phyloP scores from a whole-genome alignment of 2,329 filamentous ascomycete genomes.

The Exophiala spinifera region DNA sequence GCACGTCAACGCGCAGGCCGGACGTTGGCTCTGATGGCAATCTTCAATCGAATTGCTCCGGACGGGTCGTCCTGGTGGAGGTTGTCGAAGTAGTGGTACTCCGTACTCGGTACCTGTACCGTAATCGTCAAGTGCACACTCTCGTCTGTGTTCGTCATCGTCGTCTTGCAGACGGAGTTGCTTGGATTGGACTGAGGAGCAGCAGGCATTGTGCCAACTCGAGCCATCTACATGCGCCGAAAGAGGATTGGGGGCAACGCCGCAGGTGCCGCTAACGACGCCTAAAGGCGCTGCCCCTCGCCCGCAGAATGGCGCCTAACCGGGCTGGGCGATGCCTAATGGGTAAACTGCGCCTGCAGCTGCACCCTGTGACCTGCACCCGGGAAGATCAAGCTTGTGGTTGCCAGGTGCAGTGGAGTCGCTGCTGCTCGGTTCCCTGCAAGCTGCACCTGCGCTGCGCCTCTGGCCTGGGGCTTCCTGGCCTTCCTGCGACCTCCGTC shows the following conservation, averaged over 20 bases:
- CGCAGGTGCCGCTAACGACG: conserved; percentile 1
- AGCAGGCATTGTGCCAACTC: background rate
- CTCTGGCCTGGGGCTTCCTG: conserved; percentile 51
- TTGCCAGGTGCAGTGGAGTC: background rate
- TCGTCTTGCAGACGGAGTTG: background rate
- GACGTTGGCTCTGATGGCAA: too few species aligned
- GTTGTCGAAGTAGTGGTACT: too few species aligned
- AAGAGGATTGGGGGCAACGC: background rate
- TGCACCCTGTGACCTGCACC: background rate
- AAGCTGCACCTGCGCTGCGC: conserved; percentile 50
- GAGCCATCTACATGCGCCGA: background rate
- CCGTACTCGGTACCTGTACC: background rate
- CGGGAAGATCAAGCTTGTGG: background rate
- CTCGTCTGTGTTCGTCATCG: background rate
- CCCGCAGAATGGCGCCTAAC: background rate
- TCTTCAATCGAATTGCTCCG: too few species aligned
- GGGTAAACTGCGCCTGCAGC: background rate
- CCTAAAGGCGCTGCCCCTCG: conserved; percentile 1
- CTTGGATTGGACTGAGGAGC: background rate
- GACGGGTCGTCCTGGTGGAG: too few species aligned
- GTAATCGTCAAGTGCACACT: background rate
- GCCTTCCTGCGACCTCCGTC: conserved; percentile 34
- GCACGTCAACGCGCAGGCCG: too few species aligned
- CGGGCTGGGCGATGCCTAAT: background rate
- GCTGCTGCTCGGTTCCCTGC: background rate